A percentile compares a stretch with the other conserved stretches of the same genome.
phyloP scores from a whole-genome alignment of 2,329 filamentous ascomycete genomes.

The Pseudomassariella vexata region DNA sequence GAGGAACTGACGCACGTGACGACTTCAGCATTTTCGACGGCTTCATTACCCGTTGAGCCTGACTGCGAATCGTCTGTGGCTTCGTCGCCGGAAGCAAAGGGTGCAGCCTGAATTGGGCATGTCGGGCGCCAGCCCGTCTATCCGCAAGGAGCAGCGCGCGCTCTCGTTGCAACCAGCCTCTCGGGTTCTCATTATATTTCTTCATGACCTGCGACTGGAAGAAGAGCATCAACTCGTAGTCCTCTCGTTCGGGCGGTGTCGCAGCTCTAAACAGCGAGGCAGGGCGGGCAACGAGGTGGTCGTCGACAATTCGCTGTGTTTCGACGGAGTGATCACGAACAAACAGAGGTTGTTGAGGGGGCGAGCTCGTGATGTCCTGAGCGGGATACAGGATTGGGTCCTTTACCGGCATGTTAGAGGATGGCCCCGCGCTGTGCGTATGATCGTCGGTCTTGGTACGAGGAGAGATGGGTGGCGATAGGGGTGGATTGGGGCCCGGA shows the following conservation, averaged over 20 bases:
- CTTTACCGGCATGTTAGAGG: conserved; percentile 28
- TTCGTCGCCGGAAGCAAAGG: conserved; percentile 40
- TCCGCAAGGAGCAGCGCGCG: conserved; percentile 43
- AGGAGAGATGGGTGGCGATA: conserved; percentile 56
- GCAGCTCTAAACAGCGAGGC: conserved; percentile 34
- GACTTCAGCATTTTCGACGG: conserved; percentile 19
- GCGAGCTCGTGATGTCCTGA: conserved; percentile 34
- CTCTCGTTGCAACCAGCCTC: conserved; percentile 44
- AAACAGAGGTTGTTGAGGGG: conserved; percentile 46
- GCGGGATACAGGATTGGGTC: conserved; percentile 55
- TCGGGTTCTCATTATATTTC: conserved; percentile 36
- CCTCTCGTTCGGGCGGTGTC: conserved; percentile 42
- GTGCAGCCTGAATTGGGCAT: conserved; percentile 28
- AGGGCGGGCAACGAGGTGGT: conserved; percentile 41
- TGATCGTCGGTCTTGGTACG: conserved; percentile 34
- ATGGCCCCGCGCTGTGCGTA: conserved; percentile 18
- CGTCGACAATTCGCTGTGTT: conserved; percentile 41
- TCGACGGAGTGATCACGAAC: conserved; percentile 32
- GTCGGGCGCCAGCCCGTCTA: conserved; percentile 34
- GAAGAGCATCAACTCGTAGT: conserved; percentile 47
- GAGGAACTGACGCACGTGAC: conserved; percentile 18
- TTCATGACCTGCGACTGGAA: conserved; percentile 49
- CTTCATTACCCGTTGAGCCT: conserved; percentile 27
- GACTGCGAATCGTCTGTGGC: conserved; percentile 22
- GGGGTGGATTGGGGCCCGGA: conserved; percentile 32